Conservation (phyloP, 176 grass and related monocot genomes). For the Zoysia pacifica region DNA sequence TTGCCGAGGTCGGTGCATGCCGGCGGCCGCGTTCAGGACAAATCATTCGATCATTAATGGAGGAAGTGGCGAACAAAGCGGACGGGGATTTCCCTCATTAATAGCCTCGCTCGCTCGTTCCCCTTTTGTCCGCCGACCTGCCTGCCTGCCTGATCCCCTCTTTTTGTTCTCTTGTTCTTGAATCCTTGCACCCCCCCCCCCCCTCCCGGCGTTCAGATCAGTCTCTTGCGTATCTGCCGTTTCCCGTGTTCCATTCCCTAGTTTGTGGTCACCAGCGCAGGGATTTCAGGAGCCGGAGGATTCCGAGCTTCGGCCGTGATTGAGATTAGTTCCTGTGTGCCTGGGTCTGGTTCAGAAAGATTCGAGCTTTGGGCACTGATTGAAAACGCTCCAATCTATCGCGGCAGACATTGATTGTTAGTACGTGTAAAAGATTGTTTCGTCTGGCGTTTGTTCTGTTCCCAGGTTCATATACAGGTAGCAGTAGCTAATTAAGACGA, state of each 20-base stretch:
- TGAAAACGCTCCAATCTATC: background rate
- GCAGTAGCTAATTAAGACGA: background rate
- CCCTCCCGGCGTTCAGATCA: background rate
- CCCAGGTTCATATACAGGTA: background rate
- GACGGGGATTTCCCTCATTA: conserved; percentile 42
- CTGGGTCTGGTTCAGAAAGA: conserved; percentile 6
- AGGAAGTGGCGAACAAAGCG: conserved; percentile 34
- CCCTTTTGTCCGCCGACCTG: conserved; percentile 18
- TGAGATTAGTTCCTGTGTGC: background rate
- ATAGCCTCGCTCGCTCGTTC: background rate
- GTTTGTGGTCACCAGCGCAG: no score
- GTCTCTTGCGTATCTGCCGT: background rate
- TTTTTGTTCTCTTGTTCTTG: conserved; percentile 52
- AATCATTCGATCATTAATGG: conserved; percentile 87
- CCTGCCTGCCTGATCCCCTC: background rate
- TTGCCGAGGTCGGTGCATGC: conserved; percentile 43
- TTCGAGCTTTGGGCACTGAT: background rate
- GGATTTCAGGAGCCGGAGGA: background rate
- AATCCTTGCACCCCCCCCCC: conserved; percentile 31
- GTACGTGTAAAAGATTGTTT: background rate
- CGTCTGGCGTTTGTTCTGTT: conserved; percentile 4
- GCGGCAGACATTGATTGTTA: background rate
- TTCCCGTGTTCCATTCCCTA: background rate
- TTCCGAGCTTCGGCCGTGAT: background rate
- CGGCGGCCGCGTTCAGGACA: conserved; percentile 28